Base-by-base conservation (phyloP, 768 basidiomycete genomes). In the Naganishia friedmannii region DNA sequence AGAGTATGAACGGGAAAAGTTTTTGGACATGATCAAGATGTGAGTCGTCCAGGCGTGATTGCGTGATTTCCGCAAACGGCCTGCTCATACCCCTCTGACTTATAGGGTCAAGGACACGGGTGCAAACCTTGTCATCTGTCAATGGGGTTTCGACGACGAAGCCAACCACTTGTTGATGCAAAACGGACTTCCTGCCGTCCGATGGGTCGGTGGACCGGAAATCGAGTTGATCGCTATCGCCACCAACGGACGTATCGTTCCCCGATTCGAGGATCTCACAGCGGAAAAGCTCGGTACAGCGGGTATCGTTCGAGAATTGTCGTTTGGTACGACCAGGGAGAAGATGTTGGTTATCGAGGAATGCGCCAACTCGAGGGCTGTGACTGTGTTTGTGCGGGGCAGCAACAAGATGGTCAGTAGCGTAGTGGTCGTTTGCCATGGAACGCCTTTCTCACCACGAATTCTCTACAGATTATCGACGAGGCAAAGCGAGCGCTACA, bases 71-170 rank as follows among this genome's bases (percentile, higher is more conserved):
- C 28, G 19, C 13, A 9, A 29, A 12, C 31, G 51, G 5, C 42
- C 8, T 21, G 17, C 19, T 54, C 3, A 19, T 51, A 9, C 13
- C 53, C 13, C 3, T 12, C 56, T 28, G n/a, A 60, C 0, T 26
- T 39, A 55, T 65, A 84, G 87, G 80, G 94, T 98, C 69, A 95
- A 97, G 81, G 89, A 95, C 76, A 90, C 94, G 19, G 96, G 96
- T 45, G 95, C 96, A 17, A 99, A 99, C 82, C 83, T 99, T 70
- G 96, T 99, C 74, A 97, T 99, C 76, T 99, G 96, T 82, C 96
- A 99, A 79, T 99, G 96, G 96, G 96, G 96, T 71, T 99, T 99
- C 78, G 96, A 99, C 79, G 96, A 99, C 77, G 96, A 99, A 83
- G 96, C 96, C 53, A 99, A 99, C 79, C 96, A 98, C 80, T 74